A percentile compares a stretch with the other conserved stretches of the same genome.
phyloP scores from a whole-genome alignment of 495 filamentous ascomycete species.

The Corynascus novoguineensis region DNA sequence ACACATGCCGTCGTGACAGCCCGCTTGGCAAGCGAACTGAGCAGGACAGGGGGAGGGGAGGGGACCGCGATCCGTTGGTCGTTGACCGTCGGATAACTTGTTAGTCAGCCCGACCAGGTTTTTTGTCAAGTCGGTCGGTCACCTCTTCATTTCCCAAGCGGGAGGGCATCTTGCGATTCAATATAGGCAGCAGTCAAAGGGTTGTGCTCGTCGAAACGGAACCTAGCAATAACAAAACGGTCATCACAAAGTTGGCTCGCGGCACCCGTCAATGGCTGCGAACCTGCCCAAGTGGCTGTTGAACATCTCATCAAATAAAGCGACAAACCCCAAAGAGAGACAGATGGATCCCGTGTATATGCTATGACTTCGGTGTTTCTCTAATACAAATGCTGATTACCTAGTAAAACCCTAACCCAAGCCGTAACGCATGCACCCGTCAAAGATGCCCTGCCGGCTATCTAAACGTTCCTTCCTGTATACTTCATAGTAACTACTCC shows the following conservation, averaged over 20 bases:
- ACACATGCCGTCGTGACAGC: slow-evolving; percentile 1
- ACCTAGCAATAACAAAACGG: neutral
- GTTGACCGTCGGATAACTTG: no score
- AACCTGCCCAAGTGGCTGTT: no score
- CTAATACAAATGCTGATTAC: no score
- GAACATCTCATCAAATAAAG: no score
- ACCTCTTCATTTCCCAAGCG: neutral
- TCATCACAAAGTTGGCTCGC: no score
- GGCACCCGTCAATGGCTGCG: no score
- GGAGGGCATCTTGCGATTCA: neutral
- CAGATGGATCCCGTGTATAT: no score
- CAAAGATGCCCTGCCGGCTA: neutral
- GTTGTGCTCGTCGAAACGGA: neutral
- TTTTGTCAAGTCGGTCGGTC: no score
- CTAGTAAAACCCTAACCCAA: neutral
- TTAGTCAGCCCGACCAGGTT: neutral
- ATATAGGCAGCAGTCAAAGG: no score
- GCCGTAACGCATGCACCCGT: neutral
- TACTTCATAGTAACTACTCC: neutral
- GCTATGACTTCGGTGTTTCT: no score
- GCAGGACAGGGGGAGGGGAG: neutral
- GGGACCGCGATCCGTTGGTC: neutral
- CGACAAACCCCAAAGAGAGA: no score
- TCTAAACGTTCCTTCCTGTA: neutral
- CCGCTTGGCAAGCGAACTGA: neutral